Percentiles rank a stretch among this genome's conserved stretches.
These are phyloP conservation scores for Solanum tarapatanum DNA, from an alignment of 257 asterid genomes.

Conservation along the genomic window DNA sequence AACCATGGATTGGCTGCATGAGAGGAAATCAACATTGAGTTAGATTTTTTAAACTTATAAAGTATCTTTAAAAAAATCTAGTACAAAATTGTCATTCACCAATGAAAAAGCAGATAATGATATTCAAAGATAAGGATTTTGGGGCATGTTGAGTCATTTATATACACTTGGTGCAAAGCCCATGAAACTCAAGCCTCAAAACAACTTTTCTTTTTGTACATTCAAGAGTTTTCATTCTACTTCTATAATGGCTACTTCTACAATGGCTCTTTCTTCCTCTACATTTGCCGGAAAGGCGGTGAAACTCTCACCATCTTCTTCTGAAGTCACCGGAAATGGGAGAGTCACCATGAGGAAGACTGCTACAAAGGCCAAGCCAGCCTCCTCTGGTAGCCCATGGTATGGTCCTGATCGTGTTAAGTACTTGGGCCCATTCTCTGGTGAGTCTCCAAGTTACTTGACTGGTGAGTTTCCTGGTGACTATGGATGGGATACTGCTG, in stretches of 20 bases:
- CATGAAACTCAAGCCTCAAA: background rate
- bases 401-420: slow-evolving; percentile 24
- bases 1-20: background rate
- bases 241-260: slow-evolving; percentile 33
- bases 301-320: no score
- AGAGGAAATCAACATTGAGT: background rate
- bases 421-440: slow-evolving; percentile 34
- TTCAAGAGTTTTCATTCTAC: background rate
- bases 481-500: slow-evolving; percentile 42
- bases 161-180: background rate
- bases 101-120: background rate
- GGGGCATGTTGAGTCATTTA: background rate
- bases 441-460: slow-evolving; percentile 31
- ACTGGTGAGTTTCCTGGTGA: slow-evolving; percentile 36
- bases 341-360: slow-evolving; percentile 33
- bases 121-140: background rate
- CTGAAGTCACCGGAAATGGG: background rate
- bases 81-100: background rate
- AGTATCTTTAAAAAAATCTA: no score
- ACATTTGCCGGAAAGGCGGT: slow-evolving; percentile 38
- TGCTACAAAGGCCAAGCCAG: slow-evolving; percentile 4
- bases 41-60: no score
- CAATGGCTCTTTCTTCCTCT: slow-evolving; percentile 54
- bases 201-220: background rate
- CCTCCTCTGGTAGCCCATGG: slow-evolving; percentile 25